Base-by-base conservation (phyloP, 257 asterid species). In the Forsythia suspensa region DNA sequence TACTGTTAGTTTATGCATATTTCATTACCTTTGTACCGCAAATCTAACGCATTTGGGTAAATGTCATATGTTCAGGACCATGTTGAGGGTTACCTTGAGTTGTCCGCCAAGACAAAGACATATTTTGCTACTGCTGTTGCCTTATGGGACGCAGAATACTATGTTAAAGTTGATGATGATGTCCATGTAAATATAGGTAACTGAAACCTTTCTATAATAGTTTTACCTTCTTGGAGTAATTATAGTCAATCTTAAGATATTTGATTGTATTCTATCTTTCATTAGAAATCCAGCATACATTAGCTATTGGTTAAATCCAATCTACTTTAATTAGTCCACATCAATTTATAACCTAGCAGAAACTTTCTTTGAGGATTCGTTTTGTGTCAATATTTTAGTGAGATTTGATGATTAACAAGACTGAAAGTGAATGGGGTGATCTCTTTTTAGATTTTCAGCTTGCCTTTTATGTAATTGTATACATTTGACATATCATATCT, bases 161-260 rank as follows among this genome's bases (percentile, higher is more conserved):
- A 92, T 55, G 87, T 92, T 74, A 94, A 94, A 85, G 98, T 94
- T 46, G 98, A 94, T 18, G 98, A 94, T 69, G 97, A 94, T 80
- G 98, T 94, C 73, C 98, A 94, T 75, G 98, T 94, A 18, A 94
- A 94, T 78, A 91, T 94, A 89, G 98, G 98, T 92, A 87, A 74
- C 3, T 61, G 59, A 52, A 67, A 21, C 4, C 63, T 71, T 59
- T 71, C 71, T 65, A 18, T 76, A 57, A 21, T 63, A 21, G 36
- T 41, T 48, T 44, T 18, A 74, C 44, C 38, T 71, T 37, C 15
- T n/a, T 18, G 13, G n/a, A n/a, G 43, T 66, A 34, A 61, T 71
- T 18, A 48, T 36, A 72, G 66, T 59, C 48, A 11, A 59, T 63
- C 7, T 70, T 59, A 29, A 7, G 42, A 6, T 78, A 52, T 4